Evolutionary conservation across 2,329 filamentous ascomycete species (phyloP).

Genomic region (Arthroderma sp.): DNA sequence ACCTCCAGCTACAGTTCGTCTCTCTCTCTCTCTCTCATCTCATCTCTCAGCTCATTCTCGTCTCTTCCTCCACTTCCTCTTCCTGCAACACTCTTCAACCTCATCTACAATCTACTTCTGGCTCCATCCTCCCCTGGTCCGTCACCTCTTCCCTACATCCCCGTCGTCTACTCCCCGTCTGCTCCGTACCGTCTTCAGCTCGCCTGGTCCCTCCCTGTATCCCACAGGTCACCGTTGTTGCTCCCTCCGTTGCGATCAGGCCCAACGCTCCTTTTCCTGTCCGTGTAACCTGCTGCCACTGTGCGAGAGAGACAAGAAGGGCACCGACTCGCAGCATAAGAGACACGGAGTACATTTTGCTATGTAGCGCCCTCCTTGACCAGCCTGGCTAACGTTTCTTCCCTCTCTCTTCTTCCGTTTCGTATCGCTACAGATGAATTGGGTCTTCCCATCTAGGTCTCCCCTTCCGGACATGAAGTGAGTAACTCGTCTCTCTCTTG

Average conservation of each 20-base stretch:
- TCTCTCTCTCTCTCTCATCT: background rate
- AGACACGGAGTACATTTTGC: background rate
- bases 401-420: constrained; percentile 8
- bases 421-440: constrained; percentile 19
- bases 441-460: constrained; percentile 15
- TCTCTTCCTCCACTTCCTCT: background rate
- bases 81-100: background rate
- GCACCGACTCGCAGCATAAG: background rate
- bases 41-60: too few relatives aligned
- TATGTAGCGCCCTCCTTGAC: background rate
- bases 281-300: constrained; percentile 1
- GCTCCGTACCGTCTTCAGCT: background rate
- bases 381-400: constrained; percentile 14
- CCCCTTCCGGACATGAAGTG: constrained; percentile 18
- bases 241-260: background rate
- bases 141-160: constrained; percentile 1
- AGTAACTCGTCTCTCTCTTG: constrained; percentile 10
- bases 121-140: background rate
- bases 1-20: constrained; percentile 6
- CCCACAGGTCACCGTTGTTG: background rate
- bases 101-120: background rate
- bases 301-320: background rate
- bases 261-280: constrained; percentile 1
- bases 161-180: background rate
- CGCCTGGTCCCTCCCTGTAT: constrained; percentile 2